Percentiles rank a stretch among this genome's conserved stretches.
These are phyloP conservation scores for Anastatica hierochuntica DNA, from an alignment of 345 rosid species.

Conservation along the genomic window DNA sequence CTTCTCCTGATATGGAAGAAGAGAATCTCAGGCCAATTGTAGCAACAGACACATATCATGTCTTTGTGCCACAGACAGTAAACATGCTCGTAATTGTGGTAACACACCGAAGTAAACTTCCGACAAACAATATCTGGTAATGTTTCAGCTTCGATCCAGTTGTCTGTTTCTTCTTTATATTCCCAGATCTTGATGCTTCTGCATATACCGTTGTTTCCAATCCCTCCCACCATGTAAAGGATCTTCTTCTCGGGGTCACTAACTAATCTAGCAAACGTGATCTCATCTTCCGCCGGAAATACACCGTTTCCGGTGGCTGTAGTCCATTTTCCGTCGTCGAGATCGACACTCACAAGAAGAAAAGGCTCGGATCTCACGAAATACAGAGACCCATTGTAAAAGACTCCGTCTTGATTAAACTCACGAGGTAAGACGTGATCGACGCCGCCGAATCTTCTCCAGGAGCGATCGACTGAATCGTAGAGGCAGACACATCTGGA, in stretches of 20 bases:
- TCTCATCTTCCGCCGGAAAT: constrained; percentile 30
- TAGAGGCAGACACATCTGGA: constrained; percentile 41
- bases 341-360: constrained; percentile 37
- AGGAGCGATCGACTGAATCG: constrained; percentile 39
- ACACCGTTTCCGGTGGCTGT: constrained; percentile 17
- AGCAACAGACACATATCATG: constrained; percentile 78
- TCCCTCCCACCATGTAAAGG: constrained; percentile 72
- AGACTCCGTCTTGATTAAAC: constrained; percentile 52
- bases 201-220: constrained; percentile 73
- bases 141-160: constrained; percentile 49
- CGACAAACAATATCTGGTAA: constrained; percentile 70
- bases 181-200: constrained; percentile 70
- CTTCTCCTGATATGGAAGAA: constrained; percentile 53
- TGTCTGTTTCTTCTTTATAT: constrained; percentile 25
- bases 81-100: constrained; percentile 84
- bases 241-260: constrained; percentile 34
- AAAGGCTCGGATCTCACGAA: constrained; percentile 61
- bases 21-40: constrained; percentile 91
- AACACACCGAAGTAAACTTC: constrained; percentile 75
- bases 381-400: constrained; percentile 42
- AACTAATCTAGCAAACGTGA: constrained; percentile 62
- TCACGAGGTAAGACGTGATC: constrained; percentile 32
- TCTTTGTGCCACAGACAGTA: constrained; percentile 81
- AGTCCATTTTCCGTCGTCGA: constrained; percentile 41
- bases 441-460: constrained; percentile 40